Base-by-base conservation (phyloP, 441 rosid genomes). In the Lepidium campestre region DNA sequence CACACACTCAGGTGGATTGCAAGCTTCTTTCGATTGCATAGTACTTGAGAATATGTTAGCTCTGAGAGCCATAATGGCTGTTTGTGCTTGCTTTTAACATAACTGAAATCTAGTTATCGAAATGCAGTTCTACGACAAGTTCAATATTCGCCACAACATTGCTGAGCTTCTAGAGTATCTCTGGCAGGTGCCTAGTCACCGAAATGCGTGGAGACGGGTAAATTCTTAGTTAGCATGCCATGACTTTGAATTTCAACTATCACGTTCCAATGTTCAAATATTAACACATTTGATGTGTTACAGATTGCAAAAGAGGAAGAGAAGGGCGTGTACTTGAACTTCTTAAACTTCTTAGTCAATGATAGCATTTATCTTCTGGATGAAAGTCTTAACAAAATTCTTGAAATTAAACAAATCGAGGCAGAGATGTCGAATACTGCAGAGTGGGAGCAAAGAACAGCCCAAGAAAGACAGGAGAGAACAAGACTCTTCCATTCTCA, bases 241-340 rank as follows among this genome's bases (percentile, higher is more conserved):
- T 65, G 65, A 23, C 34, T 65, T 48, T 64, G 50, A 57, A 20
- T 20, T 44, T 58, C 15, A 23, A 15, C 52, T 44, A 35, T 52
- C 48, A 59, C 59, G 22, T 31, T 46, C 39, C 45, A n/a, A 1
- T 20, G 41, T 36, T 46, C 18, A 32, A 52, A 31, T 53, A 7
- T 44, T 45, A 22, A 11, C 37, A 37, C 36, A 35, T 45, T 42
- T 69, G 41, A 45, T 59, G 29, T 39, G 47, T 73, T 81, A 53
- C 95, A 95, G 98, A 95, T 95, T 77, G 99, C 97, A 8, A 95
- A 83, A 79, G 97, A 92, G 81, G 98, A 95, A 80, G 99, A 95
- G 67, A 95, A 92, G 93, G 99, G 99, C 47, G 96, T 92, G 70
- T 95, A 95, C 75, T 80, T 95, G 82, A 92, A 95, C 78, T 95